Base-by-base conservation (phyloP, 2,329 filamentous ascomycete genomes). In the Ceratocystiopsis sp. region DNA sequence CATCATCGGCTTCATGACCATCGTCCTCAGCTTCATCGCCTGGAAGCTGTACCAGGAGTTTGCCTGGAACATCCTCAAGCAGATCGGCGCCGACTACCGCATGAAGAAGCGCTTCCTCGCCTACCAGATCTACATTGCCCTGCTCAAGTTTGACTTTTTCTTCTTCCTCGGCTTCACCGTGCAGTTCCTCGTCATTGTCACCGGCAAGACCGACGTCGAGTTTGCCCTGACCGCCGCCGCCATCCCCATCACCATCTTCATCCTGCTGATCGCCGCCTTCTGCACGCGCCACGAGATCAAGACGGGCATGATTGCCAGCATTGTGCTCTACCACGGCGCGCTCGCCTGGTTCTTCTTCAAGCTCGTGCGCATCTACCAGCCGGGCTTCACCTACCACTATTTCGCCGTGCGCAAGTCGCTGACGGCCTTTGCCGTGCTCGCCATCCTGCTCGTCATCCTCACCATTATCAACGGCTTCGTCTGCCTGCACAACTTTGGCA, bases 61-160 rank as follows among this genome's bases (percentile, higher is more conserved):
- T 61, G 89, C 91, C 12, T 98, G 91, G 91, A 91, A 91, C 45
- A 98, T 98, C 56, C 86, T 98, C 63, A 98, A 98, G 69, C 87
- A 93, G 61, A 98, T 98, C 58, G 93, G 87, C 57, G 91, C 91
- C 42, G 91, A 98, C 66, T 75, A 95, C 57, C 78, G 86, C 54
- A 85, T 98, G 80, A 96, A 95, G 72, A 80, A 87, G 64, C 79
- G 91, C 50, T 98, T 93, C 65, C 72, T 98, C 47, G 84, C 89
- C 48, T 98, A 93, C 59, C 49, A 94, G 87, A 87, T 98, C 60
- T 98, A 95, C 62, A 95, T 98, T 55, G 85, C 91, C 35, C 73
- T 98, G 12, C 73, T 98, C 51, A 98, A 98, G 63, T 98, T 98
- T 60, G 91, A 98, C 64, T 96, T 98, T 64, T 98, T 98, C 76